Conservation (phyloP, 495 filamentous ascomycete species). For the Astrothelium subdiscretum region DNA sequence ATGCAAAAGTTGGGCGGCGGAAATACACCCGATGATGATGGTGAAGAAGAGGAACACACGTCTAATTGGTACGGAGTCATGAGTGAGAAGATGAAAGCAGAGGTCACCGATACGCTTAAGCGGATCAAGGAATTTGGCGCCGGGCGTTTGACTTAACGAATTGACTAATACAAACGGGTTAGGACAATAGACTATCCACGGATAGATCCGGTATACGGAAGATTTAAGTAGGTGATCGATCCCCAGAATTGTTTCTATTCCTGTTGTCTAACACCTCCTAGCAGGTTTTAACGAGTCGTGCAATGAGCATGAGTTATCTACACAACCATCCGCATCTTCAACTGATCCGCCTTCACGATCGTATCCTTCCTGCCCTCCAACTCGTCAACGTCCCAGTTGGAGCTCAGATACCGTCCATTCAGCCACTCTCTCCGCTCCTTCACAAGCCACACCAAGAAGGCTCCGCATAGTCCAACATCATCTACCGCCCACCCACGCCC, state of each 20-base stretch:
- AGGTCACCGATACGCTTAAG: background rate
- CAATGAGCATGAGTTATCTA: background rate
- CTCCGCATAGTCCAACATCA: constrained; percentile 6
- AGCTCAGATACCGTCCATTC: constrained; percentile 10
- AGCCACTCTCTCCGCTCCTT: constrained; percentile 13
- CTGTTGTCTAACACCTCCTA: too few relatives aligned
- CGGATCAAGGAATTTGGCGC: constrained; percentile 3
- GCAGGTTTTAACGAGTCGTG: too few relatives aligned
- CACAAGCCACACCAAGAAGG: constrained; percentile 9
- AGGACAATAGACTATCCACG: background rate
- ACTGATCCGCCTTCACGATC: constrained; percentile 8
- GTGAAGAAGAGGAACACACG: background rate
- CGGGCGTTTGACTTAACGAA: too few relatives aligned
- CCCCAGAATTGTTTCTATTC: too few relatives aligned
- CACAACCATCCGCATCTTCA: constrained; percentile 15
- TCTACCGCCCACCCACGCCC: background rate
- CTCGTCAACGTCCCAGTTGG: constrained; percentile 13
- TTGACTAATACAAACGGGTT: too few relatives aligned
- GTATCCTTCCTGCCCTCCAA: constrained; percentile 11
- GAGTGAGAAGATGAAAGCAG: background rate
- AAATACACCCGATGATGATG: background rate
- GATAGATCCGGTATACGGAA: background rate
- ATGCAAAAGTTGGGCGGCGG: background rate
- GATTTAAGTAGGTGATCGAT: too few relatives aligned
- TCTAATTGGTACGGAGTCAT: background rate